Base-by-base conservation (phyloP, 306 rosid species). In the Medicago lupulina region DNA sequence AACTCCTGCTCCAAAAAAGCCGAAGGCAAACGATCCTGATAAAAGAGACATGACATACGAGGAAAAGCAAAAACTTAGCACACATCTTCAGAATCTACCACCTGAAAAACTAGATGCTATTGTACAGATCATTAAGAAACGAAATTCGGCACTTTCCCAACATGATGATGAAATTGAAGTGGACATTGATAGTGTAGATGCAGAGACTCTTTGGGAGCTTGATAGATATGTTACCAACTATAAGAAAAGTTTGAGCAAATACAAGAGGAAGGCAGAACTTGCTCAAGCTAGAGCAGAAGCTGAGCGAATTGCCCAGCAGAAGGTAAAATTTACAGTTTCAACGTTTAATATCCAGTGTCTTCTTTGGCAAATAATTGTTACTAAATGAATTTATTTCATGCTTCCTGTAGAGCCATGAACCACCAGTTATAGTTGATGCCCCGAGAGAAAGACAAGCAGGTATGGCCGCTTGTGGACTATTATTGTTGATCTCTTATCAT, bases 31-130 rank as follows among this genome's bases (percentile, higher is more conserved):
- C 60, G 98, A 94, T 85, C 97, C 82, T 58, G 66, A 88, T 77
- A 94, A 94, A 86, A 94, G 98, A 79, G 96, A 92, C 78, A 94
- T 94, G 98, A 89, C 96, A 36, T 92, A 77, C 47, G 96, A 92
- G 25, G 97, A 94, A 80, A 94, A 92, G 86, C 96, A 94, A 78
- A 94, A 88, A 58, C 89, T 94, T 4, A 94, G 98, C 77, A 86
- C 89, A 70, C 86, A 83, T 75, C 97, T 94, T 71, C 97, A 94
- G 83, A 81, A 83, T 84, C 79, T 94, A n/a, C 98, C 98, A 81
- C 62, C 93, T n/a, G 95, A 92, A 62, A 94, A 89, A 87, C 85
- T 92, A 71, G 98, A 92, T 76, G 86, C 88, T 38, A 87, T 94
- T 83, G 83, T 94, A 70, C 93, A 92, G 75, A 94, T 94, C 74